Evolutionary conservation across 805 yeast genomes (phyloP).

Genomic region (Brettanomyces anomalus): DNA sequence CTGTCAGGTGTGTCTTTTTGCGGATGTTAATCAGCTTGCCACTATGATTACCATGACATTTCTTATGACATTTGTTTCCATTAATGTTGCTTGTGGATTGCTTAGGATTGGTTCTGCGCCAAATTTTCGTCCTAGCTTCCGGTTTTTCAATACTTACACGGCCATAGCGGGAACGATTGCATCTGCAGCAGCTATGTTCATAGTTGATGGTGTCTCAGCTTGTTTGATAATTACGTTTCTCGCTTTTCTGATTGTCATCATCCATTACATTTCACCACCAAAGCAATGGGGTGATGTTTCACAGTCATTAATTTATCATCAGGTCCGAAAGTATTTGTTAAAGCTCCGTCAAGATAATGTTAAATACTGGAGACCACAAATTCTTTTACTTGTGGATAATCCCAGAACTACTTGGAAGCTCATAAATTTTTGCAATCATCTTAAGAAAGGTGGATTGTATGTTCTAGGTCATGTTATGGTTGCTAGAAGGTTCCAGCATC

Average conservation of each 20-base stretch:
- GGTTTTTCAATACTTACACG: conserved; percentile 72
- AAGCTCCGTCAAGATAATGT: conserved; percentile 85
- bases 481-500: conserved; percentile 48
- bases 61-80: conserved; percentile 89
- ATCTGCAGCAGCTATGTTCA: conserved; percentile 80
- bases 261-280: conserved; percentile 90
- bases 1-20: conserved; percentile 77
- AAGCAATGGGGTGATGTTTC: conserved; percentile 98
- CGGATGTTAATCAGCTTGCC: conserved; percentile 91
- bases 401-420: conserved; percentile 90
- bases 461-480: conserved; percentile 87
- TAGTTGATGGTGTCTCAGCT: conserved; percentile 90
- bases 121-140: conserved; percentile 94
- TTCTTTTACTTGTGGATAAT: conserved; percentile 77
- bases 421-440: conserved; percentile 85
- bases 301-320: conserved; percentile 90
- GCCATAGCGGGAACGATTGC: conserved; percentile 68
- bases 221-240: conserved; percentile 61
- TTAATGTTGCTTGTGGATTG: conserved; percentile 87
- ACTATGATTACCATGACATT: conserved; percentile 96
- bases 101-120: conserved; percentile 90
- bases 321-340: conserved; percentile 83
- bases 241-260: conserved; percentile 57
- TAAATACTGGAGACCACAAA: conserved; percentile 97
- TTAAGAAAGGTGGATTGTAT: conserved; percentile 93